A percentile compares a stretch with the other conserved stretches of the same genome.
Conservation (phyloP, 179 eudicot genomes). For the Vitellaria paradoxa region DNA sequence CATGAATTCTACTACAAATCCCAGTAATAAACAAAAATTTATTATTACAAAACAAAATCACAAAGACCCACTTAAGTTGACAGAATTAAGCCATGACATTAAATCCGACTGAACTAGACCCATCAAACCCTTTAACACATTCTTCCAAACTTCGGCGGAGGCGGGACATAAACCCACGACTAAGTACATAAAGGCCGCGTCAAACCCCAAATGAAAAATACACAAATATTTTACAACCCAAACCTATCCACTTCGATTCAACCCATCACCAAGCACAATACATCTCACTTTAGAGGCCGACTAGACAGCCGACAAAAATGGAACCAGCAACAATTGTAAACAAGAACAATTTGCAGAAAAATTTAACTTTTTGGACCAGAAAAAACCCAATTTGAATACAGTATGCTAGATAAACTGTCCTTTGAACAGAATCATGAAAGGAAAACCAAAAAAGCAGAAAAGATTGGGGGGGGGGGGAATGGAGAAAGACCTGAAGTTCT, state of each 20-base stretch:
- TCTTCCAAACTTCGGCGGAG: too few relatives aligned
- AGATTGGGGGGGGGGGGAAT: not conserved
- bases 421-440: not conserved
- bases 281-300: not conserved
- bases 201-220: too few relatives aligned
- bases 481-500: constrained; percentile 54
- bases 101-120: too few relatives aligned
- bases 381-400: not conserved
- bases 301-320: not conserved
- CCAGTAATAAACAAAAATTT: too few relatives aligned
- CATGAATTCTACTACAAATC: too few relatives aligned
- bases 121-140: too few relatives aligned
- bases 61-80: too few relatives aligned
- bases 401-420: not conserved
- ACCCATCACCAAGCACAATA: constrained; percentile 11
- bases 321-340: not conserved
- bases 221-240: too few relatives aligned
- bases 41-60: too few relatives aligned
- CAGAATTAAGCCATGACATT: too few relatives aligned
- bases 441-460: constrained; percentile 1
- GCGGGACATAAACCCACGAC: too few relatives aligned
- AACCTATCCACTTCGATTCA: not conserved
- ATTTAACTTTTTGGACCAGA: not conserved
- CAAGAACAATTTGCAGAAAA: not conserved
- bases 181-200: too few relatives aligned